Evolutionary conservation across 2,329 filamentous ascomycete species (phyloP).

Genomic region (Fusarium pseudograminearum): DNA sequence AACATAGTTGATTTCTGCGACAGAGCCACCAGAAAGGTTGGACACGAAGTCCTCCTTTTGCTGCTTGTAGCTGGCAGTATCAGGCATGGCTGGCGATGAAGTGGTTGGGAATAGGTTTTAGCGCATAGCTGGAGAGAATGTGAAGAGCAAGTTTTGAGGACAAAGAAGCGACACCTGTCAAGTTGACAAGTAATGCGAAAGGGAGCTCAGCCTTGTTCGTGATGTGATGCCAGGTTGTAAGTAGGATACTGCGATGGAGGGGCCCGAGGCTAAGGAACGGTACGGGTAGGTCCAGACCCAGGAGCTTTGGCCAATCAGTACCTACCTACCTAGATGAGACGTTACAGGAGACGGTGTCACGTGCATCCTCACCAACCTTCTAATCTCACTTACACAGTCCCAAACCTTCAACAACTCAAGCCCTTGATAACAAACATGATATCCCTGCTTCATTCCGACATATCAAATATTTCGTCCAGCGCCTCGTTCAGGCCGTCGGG

Average conservation of each 20-base stretch:
- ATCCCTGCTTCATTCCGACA: conserved; percentile 6
- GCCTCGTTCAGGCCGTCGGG: conserved; percentile 29
- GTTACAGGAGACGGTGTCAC: conserved; percentile 28
- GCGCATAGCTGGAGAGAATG: conserved; percentile 26
- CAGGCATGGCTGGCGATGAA: conserved; percentile 51
- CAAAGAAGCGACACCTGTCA: conserved; percentile 43
- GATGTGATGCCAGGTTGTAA: conserved; percentile 26
- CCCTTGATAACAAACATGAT: conserved; percentile 3
- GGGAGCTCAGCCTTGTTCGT: conserved; percentile 42
- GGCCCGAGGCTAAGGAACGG: conserved; percentile 18
- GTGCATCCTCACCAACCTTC: conserved; percentile 19
- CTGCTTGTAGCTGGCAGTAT: conserved; percentile 78
- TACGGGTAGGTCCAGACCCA: not conserved
- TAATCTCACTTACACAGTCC: conserved; percentile 13
- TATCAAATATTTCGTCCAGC: not conserved
- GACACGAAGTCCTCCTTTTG: conserved; percentile 97
- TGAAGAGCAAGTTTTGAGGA: not conserved
- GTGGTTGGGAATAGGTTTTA: conserved; percentile 9
- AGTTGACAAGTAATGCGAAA: conserved; percentile 31
- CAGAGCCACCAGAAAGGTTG: conserved; percentile 83
- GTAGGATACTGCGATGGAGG: conserved; percentile 17
- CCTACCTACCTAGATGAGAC: conserved; percentile 36
- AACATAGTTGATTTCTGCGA: conserved; percentile 88
- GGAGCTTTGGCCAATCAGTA: conserved; percentile 16
- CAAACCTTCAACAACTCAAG: conserved; percentile 25